Evolutionary conservation across 2,329 filamentous ascomycete species (phyloP).

Genomic region (Aspergillus japonicus): DNA sequence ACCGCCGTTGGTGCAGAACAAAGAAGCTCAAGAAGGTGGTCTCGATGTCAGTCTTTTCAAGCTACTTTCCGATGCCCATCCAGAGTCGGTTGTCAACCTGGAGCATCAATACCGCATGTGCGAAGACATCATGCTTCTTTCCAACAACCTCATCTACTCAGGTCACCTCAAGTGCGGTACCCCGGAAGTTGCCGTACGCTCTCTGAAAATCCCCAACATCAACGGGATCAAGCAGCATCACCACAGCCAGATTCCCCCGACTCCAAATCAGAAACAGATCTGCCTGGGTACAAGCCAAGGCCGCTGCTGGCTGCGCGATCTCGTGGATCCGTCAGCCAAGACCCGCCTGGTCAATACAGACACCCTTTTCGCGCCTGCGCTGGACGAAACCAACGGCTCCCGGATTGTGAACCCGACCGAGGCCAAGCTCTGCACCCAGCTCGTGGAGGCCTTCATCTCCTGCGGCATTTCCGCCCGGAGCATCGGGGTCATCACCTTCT

Average conservation of each 20-base stretch:
- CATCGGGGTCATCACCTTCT: constrained; percentile 95
- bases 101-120: constrained; percentile 99
- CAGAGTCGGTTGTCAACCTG: constrained; percentile 81
- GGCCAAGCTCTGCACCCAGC: constrained; percentile 71
- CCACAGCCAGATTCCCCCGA: constrained; percentile 28
- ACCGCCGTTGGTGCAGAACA: constrained; percentile 89
- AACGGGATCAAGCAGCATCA: constrained; percentile 60
- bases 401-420: constrained; percentile 89
- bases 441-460: constrained; percentile 75
- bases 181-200: constrained; percentile 66
- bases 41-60: constrained; percentile 94
- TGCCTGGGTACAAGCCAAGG: constrained; percentile 54
- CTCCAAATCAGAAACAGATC: constrained; percentile 40
- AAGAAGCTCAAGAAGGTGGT: constrained; percentile 78
- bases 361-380: constrained; percentile 59
- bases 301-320: constrained; percentile 72
- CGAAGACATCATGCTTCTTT: constrained; percentile 91
- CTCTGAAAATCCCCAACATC: constrained; percentile 67
- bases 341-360: constrained; percentile 92
- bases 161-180: constrained; percentile 88
- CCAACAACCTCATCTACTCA: constrained; percentile 90
- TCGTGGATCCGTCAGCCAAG: constrained; percentile 68
- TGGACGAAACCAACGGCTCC: constrained; percentile 69
- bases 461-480: constrained; percentile 71
- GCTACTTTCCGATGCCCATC: constrained; percentile 83